These are phyloP conservation scores for Cystobasidium onofrii DNA, from an alignment of 768 basidiomycete species.

Conservation along the genomic window DNA sequence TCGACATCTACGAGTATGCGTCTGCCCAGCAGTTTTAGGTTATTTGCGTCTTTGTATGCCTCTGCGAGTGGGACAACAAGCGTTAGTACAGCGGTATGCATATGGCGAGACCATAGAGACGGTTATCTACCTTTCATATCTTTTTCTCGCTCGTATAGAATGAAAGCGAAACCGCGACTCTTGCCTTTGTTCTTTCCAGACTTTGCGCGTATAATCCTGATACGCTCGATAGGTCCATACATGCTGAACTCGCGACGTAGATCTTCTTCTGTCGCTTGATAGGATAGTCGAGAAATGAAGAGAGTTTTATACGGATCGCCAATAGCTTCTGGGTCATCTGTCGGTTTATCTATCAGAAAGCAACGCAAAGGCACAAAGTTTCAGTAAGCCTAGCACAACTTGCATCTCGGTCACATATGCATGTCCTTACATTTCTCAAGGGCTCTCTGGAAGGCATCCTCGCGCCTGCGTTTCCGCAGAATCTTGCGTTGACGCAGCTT, in stretches of 20 bases:
- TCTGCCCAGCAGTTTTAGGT: conserved; percentile 90
- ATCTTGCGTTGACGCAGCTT: conserved; percentile 70
- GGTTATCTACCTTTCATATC: conserved; percentile 89
- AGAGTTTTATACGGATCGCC: conserved; percentile 98
- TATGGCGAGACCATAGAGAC: background rate
- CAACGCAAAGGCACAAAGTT: no score
- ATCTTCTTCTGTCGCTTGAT: conserved; percentile 82
- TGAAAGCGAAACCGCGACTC: conserved; percentile 85
- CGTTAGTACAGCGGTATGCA: background rate
- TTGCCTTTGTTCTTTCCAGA: conserved; percentile 59
- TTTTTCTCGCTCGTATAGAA: conserved; percentile 93
- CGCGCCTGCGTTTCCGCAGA: conserved; percentile 65
- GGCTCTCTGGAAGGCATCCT: conserved; percentile 66
- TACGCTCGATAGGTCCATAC: conserved; percentile 87
- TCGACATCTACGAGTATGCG: conserved; percentile 96
- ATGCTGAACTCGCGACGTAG: conserved; percentile 89
- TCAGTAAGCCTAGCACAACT: no score
- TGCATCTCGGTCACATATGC: background rate
- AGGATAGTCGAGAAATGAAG: conserved; percentile 88
- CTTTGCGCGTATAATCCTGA: conserved; percentile 84
- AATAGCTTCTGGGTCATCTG: conserved; percentile 77
- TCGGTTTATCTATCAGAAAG: conserved; percentile 87
- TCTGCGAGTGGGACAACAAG: conserved; percentile 40
- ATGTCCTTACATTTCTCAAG: conserved; percentile 68
- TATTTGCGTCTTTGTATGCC: conserved; percentile 98